A percentile compares a stretch with the other conserved stretches of the same genome.
Evolutionary conservation across 306 rosid genomes (phyloP).

Genomic region (Rosa persica): DNA sequence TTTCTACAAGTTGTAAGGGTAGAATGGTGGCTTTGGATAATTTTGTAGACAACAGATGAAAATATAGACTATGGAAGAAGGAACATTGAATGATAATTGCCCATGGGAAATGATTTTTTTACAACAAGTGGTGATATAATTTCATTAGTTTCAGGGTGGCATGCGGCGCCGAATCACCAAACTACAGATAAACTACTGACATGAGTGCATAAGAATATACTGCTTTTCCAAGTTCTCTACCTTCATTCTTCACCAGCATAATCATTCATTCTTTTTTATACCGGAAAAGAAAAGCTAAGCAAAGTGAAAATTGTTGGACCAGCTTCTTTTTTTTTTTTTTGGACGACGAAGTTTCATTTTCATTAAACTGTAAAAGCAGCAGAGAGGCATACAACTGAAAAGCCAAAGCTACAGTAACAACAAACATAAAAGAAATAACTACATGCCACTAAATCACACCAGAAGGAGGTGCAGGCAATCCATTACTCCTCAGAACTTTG

Average conservation of each 20-base stretch:
- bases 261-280: not conserved
- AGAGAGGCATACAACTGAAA: not conserved
- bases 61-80: not conserved
- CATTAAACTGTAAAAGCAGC: not conserved
- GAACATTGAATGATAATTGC: not conserved
- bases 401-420: not conserved
- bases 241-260: not conserved
- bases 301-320: not conserved
- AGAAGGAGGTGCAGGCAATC: not conserved
- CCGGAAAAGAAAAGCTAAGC: not conserved
- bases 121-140: not conserved
- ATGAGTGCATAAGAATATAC: not conserved
- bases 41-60: too few relatives aligned
- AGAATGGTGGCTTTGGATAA: too few relatives aligned
- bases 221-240: not conserved
- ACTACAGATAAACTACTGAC: not conserved
- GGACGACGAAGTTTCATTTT: not conserved
- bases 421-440: not conserved
- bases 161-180: constrained; percentile 7
- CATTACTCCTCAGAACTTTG: not conserved
- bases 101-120: not conserved
- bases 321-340: not conserved
- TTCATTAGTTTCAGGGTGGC: not conserved
- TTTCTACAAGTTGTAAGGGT: too few relatives aligned
- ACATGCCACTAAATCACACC: too few relatives aligned